Conservation (phyloP, 495 filamentous ascomycete species). For the Penicillium steckii region DNA sequence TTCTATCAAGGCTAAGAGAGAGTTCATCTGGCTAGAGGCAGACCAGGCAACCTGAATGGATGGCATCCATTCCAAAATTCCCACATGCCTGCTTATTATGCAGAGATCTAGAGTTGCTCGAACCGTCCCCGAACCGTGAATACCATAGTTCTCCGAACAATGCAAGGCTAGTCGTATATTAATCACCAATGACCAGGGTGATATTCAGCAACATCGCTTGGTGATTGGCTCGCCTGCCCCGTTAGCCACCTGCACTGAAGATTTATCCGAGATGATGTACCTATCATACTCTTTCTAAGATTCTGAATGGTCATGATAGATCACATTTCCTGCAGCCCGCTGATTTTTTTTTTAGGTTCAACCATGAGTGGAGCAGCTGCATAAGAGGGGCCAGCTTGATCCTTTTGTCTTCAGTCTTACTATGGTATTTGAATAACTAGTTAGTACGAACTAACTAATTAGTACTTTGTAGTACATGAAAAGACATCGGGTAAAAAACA, state of each 20-base stretch:
- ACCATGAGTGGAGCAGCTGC: constrained; percentile 6
- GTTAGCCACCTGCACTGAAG: neutral
- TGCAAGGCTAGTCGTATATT: too few species aligned
- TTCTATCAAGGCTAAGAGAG: too few species aligned
- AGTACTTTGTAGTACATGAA: too few species aligned
- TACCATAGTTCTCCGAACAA: neutral
- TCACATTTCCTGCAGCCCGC: constrained; percentile 1
- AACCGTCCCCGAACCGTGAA: too few species aligned
- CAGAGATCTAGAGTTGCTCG: neutral
- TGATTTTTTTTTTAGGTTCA: constrained; percentile 3
- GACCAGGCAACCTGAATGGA: neutral
- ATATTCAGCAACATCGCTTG: neutral
- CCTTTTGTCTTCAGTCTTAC: neutral
- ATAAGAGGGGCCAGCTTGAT: neutral
- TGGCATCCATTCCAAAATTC: neutral
- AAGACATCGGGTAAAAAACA: too few species aligned
- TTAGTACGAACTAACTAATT: too few species aligned
- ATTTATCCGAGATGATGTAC: neutral
- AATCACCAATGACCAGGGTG: too few species aligned
- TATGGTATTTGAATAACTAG: too few species aligned
- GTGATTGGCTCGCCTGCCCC: neutral
- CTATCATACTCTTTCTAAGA: neutral
- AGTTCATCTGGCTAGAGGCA: neutral
- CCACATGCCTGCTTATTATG: neutral
- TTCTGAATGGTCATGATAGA: neutral